Conservation (phyloP, 1,284 basidiomycete species). For the Heterobasidion irregulare region DNA sequence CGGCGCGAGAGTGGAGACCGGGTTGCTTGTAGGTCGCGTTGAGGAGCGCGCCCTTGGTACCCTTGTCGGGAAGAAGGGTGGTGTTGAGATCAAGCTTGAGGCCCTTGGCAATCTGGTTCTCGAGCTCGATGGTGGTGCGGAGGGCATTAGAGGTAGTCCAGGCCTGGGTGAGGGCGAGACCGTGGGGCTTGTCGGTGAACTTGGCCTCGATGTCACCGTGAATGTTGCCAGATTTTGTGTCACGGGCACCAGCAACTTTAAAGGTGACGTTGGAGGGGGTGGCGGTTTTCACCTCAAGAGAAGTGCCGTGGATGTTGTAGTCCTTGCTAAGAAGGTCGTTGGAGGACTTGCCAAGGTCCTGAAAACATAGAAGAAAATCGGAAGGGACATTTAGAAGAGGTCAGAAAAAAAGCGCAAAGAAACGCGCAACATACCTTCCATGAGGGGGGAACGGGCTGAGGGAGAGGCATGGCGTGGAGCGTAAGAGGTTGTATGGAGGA, state of each 20-base stretch:
- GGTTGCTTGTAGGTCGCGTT: conserved; percentile 95
- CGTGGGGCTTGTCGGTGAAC: conserved; percentile 83
- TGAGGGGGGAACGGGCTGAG: conserved; percentile 86
- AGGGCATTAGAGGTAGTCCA: conserved; percentile 95
- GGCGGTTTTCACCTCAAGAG: conserved; percentile 91
- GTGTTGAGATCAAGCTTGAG: conserved; percentile 93
- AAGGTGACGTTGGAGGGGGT: conserved; percentile 86
- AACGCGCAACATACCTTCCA: conserved; percentile 60
- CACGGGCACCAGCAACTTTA: conserved; percentile 78
- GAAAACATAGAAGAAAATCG: conserved; percentile 7
- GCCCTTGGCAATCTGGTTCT: conserved; percentile 97
- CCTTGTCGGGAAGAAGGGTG: conserved; percentile 81
- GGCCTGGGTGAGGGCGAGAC: conserved; percentile 84
- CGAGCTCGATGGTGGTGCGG: conserved; percentile 89
- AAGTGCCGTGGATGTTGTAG: conserved; percentile 77
- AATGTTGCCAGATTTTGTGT: conserved; percentile 69
- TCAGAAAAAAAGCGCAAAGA: too few species aligned
- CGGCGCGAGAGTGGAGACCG: conserved; percentile 88
- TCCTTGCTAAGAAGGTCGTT: conserved; percentile 93
- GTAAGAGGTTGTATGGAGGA: conserved; percentile 6
- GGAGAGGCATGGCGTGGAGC: conserved; percentile 58
- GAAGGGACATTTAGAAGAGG: background rate
- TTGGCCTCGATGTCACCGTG: conserved; percentile 88
- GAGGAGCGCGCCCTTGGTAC: conserved; percentile 75
- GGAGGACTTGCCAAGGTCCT: conserved; percentile 97